Conservation (phyloP, 768 basidiomycete species). For the Kwoniella sp. region DNA sequence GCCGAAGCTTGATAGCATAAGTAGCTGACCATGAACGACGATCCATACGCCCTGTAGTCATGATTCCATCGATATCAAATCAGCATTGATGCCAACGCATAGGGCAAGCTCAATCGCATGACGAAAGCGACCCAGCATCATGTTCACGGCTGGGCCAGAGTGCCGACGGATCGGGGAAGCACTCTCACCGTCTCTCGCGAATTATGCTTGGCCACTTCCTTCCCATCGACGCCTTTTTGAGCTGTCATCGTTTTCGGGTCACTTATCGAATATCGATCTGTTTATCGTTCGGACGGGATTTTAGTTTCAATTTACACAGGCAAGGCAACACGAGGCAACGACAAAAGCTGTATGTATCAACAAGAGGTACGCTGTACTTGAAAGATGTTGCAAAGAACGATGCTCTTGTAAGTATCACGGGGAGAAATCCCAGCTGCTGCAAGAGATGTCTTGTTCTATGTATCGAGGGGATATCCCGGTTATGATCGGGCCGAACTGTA, state of each 20-base stretch:
- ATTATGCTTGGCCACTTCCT: constrained; percentile 58
- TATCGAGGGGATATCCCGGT: background rate
- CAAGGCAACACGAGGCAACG: too few relatives aligned
- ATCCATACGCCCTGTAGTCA: constrained; percentile 53
- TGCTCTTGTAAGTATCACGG: too few relatives aligned
- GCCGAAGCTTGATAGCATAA: background rate
- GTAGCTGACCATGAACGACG: constrained; percentile 49
- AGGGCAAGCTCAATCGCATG: too few relatives aligned
- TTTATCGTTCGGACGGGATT: too few relatives aligned
- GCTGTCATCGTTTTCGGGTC: constrained; percentile 25
- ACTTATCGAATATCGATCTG: too few relatives aligned
- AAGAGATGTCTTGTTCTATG: background rate
- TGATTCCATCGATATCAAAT: too few relatives aligned
- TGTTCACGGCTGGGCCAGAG: too few relatives aligned
- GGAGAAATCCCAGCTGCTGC: background rate
- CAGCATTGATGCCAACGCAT: too few relatives aligned
- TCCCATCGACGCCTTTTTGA: constrained; percentile 45
- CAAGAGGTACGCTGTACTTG: too few relatives aligned
- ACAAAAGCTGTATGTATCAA: too few relatives aligned
- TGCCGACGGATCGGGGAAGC: background rate
- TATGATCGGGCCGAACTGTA: background rate
- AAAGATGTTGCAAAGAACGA: background rate
- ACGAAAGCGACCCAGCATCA: too few relatives aligned
- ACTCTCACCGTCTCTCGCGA: constrained; percentile 58
- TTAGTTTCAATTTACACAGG: too few relatives aligned